Evolutionary conservation across 257 asterid species (phyloP).

Genomic region (Scutellaria minor): DNA sequence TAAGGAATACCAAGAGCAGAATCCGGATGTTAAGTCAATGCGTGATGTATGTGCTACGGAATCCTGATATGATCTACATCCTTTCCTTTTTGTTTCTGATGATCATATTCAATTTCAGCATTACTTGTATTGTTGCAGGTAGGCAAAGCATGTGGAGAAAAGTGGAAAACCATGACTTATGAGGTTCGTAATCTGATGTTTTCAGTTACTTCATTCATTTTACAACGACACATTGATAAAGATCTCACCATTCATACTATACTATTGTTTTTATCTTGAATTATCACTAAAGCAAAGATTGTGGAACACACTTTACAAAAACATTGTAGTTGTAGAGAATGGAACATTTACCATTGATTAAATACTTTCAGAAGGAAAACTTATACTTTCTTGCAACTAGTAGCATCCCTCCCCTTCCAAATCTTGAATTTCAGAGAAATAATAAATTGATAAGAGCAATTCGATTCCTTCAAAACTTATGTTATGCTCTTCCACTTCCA

Average conservation of each 20-base stretch:
- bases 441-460: background rate
- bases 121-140: constrained; percentile 51
- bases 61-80: constrained; percentile 23
- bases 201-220: background rate
- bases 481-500: background rate
- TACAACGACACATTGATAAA: background rate
- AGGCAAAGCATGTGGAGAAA: constrained; percentile 97
- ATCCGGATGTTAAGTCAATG: constrained; percentile 91
- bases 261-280: constrained; percentile 6
- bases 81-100: constrained; percentile 16
- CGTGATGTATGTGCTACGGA: constrained; percentile 63
- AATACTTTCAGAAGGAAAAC: background rate
- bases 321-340: background rate
- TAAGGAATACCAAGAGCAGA: constrained; percentile 77
- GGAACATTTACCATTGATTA: background rate
- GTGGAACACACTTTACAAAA: background rate
- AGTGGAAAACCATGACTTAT: constrained; percentile 91
- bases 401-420: background rate
- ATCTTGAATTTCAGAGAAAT: background rate
- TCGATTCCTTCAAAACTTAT: background rate
- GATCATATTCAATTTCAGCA: constrained; percentile 13
- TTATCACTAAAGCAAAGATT: background rate
- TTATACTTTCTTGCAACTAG: background rate
- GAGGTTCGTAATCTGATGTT: constrained; percentile 59
- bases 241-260: background rate